These are phyloP conservation scores for Colletotrichum filicis DNA, from an alignment of 2,329 filamentous ascomycete genomes.

Conservation along the genomic window DNA sequence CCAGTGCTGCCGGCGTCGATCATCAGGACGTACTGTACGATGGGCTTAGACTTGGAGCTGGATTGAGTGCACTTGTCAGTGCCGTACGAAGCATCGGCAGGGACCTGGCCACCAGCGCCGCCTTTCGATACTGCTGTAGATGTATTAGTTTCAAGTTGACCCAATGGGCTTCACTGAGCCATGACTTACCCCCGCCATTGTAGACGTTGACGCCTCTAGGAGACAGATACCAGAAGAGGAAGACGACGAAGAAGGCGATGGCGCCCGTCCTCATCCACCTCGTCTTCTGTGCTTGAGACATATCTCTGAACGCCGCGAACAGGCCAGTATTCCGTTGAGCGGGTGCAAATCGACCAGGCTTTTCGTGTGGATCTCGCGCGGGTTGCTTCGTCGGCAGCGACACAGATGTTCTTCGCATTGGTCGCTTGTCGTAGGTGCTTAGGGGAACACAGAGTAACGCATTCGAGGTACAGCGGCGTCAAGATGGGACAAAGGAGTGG, in stretches of 20 bases:
- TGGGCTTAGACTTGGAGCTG: constrained; percentile 86
- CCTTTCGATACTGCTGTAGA: constrained; percentile 37
- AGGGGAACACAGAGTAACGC: constrained; percentile 36
- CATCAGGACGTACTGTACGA: constrained; percentile 98
- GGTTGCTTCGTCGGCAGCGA: constrained; percentile 71
- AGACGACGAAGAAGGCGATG: constrained; percentile 68
- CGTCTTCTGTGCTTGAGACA: constrained; percentile 72
- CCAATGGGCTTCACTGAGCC: background rate
- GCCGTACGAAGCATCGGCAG: constrained; percentile 70
- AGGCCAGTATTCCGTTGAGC: constrained; percentile 58
- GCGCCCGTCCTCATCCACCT: constrained; percentile 74
- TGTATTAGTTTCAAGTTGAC: constrained; percentile 36
- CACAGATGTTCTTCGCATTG: constrained; percentile 74
- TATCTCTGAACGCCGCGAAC: constrained; percentile 56
- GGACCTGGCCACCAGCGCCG: constrained; percentile 57
- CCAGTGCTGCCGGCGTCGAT: constrained; percentile 98
- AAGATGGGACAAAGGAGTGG: constrained; percentile 28
- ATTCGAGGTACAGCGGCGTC: constrained; percentile 31
- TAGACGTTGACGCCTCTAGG: constrained; percentile 67
- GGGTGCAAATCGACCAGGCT: constrained; percentile 68
- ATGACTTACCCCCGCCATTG: constrained; percentile 53
- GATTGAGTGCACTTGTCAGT: constrained; percentile 85
- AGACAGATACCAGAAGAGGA: constrained; percentile 73
- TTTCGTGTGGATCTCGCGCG: constrained; percentile 72
- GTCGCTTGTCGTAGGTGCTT: constrained; percentile 31